Evolutionary conservation across 805 yeast species (phyloP), one percentile per base, ranked within the genome.

Genomic region (Kurtzmaniella cleridarum): DNA sequence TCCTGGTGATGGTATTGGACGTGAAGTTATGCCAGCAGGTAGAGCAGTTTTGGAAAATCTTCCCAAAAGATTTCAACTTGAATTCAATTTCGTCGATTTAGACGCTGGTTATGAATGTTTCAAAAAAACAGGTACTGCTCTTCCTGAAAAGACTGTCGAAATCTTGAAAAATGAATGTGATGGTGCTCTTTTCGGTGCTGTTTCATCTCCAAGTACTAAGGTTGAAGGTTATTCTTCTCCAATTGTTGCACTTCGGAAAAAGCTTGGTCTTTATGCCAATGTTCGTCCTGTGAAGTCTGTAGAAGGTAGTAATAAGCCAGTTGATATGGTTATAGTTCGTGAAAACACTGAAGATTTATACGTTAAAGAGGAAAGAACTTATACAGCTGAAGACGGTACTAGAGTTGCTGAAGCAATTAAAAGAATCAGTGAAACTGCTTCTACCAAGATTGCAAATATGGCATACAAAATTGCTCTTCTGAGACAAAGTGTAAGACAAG

Each of bases 1-100:
- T 51, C 96, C 98, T 38, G 98, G 98, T 60, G 98, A 93, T 62
- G 98, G 98, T 49, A 93, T 93, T 51, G 98, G 98, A 40, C 79
- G 84, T 56, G 98, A 93, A 67, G 98, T 93, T 34, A 90, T 93
- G 44, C 98, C 98, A 45, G 95, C 98, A 32, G 98, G 98, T 52
- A 78, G 79, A 51, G 85, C 86, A 47, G 78, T 93, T 24, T 73
- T 93, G 51, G 91, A 91, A 65, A 82, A 80, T 45, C 76, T 93
- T 42, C 89, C 91, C 32, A 64, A 83, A n/a, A 69, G 75, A 42
- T 84, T 73, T 54, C 90, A 84, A 31, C 75, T 93, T 49, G 72
- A 78, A 40, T 93, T 93, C 54, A 85, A 89, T 52, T 93, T 93
- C 57, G 83, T 86, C 37, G 80, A 88, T 55, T 77, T 93, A 53